phyloP scores from a whole-genome alignment of 2,329 filamentous ascomycete species.

The Colletotrichum lentis region DNA sequence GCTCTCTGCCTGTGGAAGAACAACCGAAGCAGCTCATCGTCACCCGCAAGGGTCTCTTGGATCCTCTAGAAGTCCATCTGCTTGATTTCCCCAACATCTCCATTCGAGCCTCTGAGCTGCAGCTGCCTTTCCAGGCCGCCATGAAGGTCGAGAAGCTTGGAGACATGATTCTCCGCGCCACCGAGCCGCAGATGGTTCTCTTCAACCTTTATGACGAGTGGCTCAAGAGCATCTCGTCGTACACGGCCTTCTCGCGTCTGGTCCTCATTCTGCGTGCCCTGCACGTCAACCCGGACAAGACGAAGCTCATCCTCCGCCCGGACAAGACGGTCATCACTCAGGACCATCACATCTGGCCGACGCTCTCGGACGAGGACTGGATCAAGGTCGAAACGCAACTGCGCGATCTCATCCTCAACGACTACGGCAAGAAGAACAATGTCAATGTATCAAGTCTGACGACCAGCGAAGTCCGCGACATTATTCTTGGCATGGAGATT shows the following conservation, averaged over 20 bases:
- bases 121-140: constrained; percentile 97
- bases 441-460: constrained; percentile 98
- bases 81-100: constrained; percentile 99
- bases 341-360: constrained; percentile 98
- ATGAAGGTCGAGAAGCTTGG: constrained; percentile 99
- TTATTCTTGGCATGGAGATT: constrained; percentile 99
- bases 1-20: constrained; percentile 94
- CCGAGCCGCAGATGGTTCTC: constrained; percentile 99
- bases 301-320: constrained; percentile 90
- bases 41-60: constrained; percentile 93
- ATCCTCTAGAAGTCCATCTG: constrained; percentile 95
- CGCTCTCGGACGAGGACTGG: constrained; percentile 94
- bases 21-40: constrained; percentile 99
- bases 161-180: constrained; percentile 97
- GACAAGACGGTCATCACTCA: constrained; percentile 99
- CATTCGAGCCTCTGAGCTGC: constrained; percentile 94
- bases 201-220: constrained; percentile 99
- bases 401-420: constrained; percentile 93
- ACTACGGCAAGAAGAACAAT: constrained; percentile 99
- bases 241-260: constrained; percentile 96
- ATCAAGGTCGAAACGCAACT: constrained; percentile 99
- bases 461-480: constrained; percentile 95
- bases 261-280: constrained; percentile 92
- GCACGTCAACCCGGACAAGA: constrained; percentile 98
- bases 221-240: constrained; percentile 97